phyloP scores from a whole-genome alignment of 2,329 filamentous ascomycete genomes.

The Fusarium denticulatum region DNA sequence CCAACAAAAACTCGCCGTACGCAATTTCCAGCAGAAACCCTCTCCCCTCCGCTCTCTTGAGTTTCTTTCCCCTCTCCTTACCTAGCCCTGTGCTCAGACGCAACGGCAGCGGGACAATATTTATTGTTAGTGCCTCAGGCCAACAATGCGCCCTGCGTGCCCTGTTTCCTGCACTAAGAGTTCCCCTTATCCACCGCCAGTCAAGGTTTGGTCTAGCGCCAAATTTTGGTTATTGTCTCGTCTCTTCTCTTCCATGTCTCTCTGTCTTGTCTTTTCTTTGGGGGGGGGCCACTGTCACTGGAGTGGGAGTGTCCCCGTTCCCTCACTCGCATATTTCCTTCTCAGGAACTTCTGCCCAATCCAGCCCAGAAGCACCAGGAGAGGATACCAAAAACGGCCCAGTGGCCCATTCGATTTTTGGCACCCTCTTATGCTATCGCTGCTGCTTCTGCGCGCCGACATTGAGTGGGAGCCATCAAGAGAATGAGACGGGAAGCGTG shows the following conservation, averaged over 20 bases:
- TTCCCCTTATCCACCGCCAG: slow-evolving; percentile 49
- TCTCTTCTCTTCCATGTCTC: slow-evolving; percentile 40
- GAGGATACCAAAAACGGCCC: slow-evolving; percentile 25
- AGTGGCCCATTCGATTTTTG: slow-evolving; percentile 35
- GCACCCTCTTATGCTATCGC: slow-evolving; percentile 19
- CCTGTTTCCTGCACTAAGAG: slow-evolving; percentile 48
- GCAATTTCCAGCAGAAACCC: slow-evolving; percentile 42
- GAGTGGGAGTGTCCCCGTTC: slow-evolving; percentile 18
- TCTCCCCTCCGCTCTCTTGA: slow-evolving; percentile 20
- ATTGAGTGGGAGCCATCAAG: slow-evolving; percentile 31
- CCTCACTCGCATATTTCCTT: slow-evolving; percentile 14
- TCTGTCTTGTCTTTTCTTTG: slow-evolving; percentile 38
- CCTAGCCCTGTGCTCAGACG: slow-evolving; percentile 14
- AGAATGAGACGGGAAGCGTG: slow-evolving; percentile 15
- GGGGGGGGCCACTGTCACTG: slow-evolving; percentile 29
- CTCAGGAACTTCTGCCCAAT: slow-evolving; percentile 20
- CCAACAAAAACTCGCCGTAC: slow-evolving; percentile 35
- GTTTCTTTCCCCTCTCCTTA: slow-evolving; percentile 23
- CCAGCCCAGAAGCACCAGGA: slow-evolving; percentile 31
- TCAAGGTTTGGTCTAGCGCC: slow-evolving; percentile 50
- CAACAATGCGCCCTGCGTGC: slow-evolving; percentile 33
- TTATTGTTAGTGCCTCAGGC: slow-evolving; percentile 41
- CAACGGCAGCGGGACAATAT: slow-evolving; percentile 37
- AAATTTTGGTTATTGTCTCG: slow-evolving; percentile 40
- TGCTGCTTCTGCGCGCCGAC: slow-evolving; percentile 9